Evolutionary conservation across 305 asterid genomes (phyloP), one percentile per base, ranked within the genome.

Genomic region (Fraxinus sp.): DNA sequence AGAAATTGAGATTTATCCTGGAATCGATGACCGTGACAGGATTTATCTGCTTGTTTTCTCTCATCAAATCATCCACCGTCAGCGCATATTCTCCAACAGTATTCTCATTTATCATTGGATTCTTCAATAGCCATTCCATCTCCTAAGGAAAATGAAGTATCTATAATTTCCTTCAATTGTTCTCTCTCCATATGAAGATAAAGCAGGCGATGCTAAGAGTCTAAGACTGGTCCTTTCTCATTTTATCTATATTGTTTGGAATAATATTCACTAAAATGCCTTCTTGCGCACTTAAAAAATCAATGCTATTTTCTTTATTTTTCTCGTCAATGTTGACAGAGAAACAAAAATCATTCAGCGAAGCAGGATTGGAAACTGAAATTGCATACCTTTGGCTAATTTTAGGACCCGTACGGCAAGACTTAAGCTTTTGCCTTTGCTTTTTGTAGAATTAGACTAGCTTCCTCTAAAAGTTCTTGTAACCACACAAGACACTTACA

Each of bases 251-350:
- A 80, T 80, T 78, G 41, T 78, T 66, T 2, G 77, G 62, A 57
- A 78, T 72, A 18, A 39, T 81, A 80, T 83, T 90, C 81, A 59
- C 64, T 16, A 78, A 43, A 80, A 59, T 82, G 59, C 72, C 86
- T 84, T 87, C 85, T 70, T 43, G 81, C n/a, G 55, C 88, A 78
- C 8, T 55, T 83, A 81, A 79, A 83, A 71, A 84, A 70, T 81
- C 87, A 78, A 76, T 64, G 46, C 73, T 81, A 87, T 80, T 85
- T 73, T 82, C 83, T 81, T 77, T 49, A 85, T 79, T 78, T 35
- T 91, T 75, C 55, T 85, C 88, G 73, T 86, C 90, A 82, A 84
- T 55, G 79, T 11, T 79, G 82, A 82, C 78, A 55, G 85, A 43
- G 32, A 59, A 73, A 72, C 52, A 78, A 79, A 75, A 62, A 77